Conservation (phyloP, 2,329 filamentous ascomycete genomes). For the Cercospora sp. region DNA sequence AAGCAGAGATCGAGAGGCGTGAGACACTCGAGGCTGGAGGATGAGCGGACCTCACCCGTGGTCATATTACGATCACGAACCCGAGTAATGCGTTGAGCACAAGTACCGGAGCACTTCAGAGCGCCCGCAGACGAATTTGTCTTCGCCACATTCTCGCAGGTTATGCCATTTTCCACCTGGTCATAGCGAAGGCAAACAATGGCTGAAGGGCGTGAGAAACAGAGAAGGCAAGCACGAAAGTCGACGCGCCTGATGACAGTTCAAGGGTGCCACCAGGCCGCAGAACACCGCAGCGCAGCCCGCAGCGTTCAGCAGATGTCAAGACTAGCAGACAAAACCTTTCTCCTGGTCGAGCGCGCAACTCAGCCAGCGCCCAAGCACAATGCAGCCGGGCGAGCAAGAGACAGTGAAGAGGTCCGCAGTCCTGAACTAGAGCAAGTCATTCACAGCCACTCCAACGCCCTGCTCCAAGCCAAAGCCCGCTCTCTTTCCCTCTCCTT, state of each 20-base stretch:
- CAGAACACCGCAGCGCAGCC: not conserved
- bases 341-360: not conserved
- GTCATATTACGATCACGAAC: not conserved
- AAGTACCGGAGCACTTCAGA: not conserved
- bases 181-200: not conserved
- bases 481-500: not conserved
- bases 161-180: not conserved
- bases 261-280: not conserved
- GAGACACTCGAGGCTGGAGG: slow-evolving; percentile 12
- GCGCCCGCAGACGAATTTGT: not conserved
- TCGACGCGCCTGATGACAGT: not conserved
- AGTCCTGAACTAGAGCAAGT: not conserved
- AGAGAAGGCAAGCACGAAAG: not conserved
- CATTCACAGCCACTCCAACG: not conserved
- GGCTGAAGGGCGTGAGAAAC: not conserved
- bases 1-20: slow-evolving; percentile 56
- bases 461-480: not conserved
- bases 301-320: not conserved
- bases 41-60: not conserved
- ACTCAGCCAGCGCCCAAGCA: not conserved
- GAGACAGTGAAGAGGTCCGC: not conserved
- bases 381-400: not conserved
- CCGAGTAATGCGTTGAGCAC: not conserved
- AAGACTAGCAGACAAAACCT: not conserved
- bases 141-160: not conserved